Conservation (phyloP, 2,329 filamentous ascomycete genomes). For the Penicillium sp. region DNA sequence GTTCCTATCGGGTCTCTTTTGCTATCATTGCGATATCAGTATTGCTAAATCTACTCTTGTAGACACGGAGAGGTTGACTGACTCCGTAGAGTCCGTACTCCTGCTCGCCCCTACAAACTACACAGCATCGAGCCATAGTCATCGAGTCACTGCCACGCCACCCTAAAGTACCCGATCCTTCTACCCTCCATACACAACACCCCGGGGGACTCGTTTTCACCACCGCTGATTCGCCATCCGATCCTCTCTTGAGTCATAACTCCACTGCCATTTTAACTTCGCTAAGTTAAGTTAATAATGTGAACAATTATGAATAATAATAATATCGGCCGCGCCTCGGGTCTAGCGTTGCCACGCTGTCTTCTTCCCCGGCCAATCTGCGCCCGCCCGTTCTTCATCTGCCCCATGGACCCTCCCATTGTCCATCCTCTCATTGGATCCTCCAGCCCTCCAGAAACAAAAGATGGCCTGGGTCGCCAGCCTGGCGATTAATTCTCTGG, state of each 20-base stretch:
- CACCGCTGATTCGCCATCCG: not conserved
- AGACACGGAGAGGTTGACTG: no score
- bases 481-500: not conserved
- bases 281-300: not conserved
- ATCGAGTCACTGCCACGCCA: not conserved
- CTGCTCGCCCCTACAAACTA: not conserved
- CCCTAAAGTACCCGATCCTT: not conserved
- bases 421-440: constrained; percentile 11
- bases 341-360: constrained; percentile 10
- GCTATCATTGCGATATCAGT: no score
- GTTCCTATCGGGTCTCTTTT: not conserved
- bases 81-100: not conserved
- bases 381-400: not conserved
- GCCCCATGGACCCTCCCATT: constrained; percentile 2
- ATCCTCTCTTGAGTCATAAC: not conserved
- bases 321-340: not conserved
- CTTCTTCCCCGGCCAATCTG: constrained; percentile 5
- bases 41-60: no score
- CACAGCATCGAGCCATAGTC: no score
- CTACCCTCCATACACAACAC: not conserved
- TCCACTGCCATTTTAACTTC: no score
- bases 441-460: no score
- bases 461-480: not conserved
- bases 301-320: not conserved
- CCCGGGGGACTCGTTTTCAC: not conserved